Conservation (phyloP, 768 basidiomycete species). For the Lentinula detonsa region DNA sequence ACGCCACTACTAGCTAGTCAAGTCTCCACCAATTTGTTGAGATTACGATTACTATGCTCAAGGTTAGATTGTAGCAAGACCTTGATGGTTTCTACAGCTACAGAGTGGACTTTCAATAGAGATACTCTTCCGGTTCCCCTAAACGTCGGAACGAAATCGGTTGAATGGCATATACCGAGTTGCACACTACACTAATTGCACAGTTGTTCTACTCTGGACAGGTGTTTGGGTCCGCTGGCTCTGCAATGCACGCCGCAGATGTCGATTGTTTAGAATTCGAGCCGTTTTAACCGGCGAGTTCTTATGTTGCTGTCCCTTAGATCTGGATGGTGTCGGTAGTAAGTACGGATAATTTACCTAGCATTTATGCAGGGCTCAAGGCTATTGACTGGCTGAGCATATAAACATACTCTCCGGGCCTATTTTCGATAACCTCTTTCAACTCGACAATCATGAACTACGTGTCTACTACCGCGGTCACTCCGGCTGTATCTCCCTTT, state of each 20-base stretch:
- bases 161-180: not conserved
- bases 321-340: not conserved
- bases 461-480: not conserved
- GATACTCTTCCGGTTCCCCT: too few relatives aligned
- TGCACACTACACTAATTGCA: not conserved
- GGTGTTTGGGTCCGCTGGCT: not conserved
- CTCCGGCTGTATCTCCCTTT: constrained; percentile 14
- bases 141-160: not conserved
- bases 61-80: too few relatives aligned
- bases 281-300: not conserved
- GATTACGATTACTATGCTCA: too few relatives aligned
- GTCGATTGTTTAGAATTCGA: not conserved
- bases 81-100: too few relatives aligned
- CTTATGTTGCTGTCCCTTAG: not conserved
- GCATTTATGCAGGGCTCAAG: not conserved
- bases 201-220: not conserved
- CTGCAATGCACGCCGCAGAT: not conserved
- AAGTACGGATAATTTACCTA: not conserved
- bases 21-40: too few relatives aligned
- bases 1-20: too few relatives aligned
- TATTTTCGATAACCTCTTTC: not conserved
- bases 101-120: too few relatives aligned
- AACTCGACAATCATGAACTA: not conserved
- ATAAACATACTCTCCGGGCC: not conserved
- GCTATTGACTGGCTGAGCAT: not conserved